Evolutionary conservation across 345 rosid species (phyloP).

Genomic region (Eutrema heterophyllum): DNA sequence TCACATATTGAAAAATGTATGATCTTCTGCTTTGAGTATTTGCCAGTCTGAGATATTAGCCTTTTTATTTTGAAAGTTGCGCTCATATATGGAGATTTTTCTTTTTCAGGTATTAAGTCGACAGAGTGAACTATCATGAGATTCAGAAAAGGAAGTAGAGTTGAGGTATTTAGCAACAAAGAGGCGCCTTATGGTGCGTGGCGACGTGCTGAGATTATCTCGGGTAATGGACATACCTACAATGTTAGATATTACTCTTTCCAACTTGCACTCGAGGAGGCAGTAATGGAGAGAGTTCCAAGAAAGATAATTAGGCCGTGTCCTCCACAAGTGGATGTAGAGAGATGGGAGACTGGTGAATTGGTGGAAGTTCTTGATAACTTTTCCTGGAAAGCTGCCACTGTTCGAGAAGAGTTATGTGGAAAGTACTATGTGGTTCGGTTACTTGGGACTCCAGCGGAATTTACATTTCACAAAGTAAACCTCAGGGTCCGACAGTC

Average conservation of each 20-base stretch:
- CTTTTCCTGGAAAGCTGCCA: constrained; percentile 58
- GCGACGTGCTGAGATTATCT: constrained; percentile 56
- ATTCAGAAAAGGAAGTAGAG: constrained; percentile 60
- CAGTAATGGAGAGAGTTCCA: constrained; percentile 43
- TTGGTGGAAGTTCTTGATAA: constrained; percentile 55
- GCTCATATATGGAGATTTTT: not conserved
- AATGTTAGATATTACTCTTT: constrained; percentile 35
- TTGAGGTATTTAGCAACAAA: constrained; percentile 59
- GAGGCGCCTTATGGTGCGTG: constrained; percentile 57
- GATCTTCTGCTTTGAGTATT: not conserved
- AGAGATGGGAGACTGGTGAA: constrained; percentile 53
- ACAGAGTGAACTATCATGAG: constrained; percentile 38
- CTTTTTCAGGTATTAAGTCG: constrained; percentile 18
- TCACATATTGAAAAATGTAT: not conserved
- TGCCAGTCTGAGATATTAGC: not conserved
- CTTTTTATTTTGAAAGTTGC: not conserved
- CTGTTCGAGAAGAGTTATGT: constrained; percentile 31
- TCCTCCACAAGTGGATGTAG: constrained; percentile 48
- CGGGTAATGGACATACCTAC: constrained; percentile 68
- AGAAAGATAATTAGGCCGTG: constrained; percentile 63
- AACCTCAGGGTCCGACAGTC: constrained; percentile 56
- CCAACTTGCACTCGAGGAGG: constrained; percentile 5
- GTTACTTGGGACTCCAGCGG: constrained; percentile 39
- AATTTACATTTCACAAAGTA: constrained; percentile 34
- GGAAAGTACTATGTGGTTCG: constrained; percentile 41